phyloP scores from a whole-genome alignment of 257 asterid species.

The Coffea canephora region DNA sequence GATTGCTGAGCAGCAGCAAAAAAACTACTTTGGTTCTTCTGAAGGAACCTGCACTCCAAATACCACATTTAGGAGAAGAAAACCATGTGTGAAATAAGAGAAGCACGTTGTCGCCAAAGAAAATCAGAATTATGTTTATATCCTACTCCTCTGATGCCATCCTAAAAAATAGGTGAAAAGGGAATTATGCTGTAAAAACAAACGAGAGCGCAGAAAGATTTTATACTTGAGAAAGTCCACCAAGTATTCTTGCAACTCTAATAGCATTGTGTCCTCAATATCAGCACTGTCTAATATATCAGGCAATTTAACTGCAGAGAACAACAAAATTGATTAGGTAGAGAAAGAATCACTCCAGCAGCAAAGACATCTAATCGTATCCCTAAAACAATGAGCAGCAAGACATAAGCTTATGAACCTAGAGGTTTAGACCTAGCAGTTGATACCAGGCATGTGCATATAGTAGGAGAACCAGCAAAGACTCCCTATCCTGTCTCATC shows the following conservation, averaged over 20 bases:
- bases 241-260: slow-evolving; percentile 47
- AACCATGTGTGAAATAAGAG: not conserved
- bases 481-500: not conserved
- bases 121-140: not conserved
- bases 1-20: slow-evolving; percentile 32
- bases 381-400: not conserved
- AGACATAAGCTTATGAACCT: not conserved
- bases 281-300: slow-evolving; percentile 45
- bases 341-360: slow-evolving; percentile 10
- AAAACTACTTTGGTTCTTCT: slow-evolving; percentile 43
- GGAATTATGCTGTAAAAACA: not conserved
- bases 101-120: not conserved
- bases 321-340: slow-evolving; percentile 15
- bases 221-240: slow-evolving; percentile 57
- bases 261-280: slow-evolving; percentile 44
- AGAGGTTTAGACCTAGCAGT: not conserved
- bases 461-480: not conserved
- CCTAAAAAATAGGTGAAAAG: not conserved
- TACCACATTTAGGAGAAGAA: not conserved
- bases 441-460: not conserved
- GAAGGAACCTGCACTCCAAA: slow-evolving; percentile 46
- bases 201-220: not conserved
- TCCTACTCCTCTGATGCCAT: not conserved
- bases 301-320: slow-evolving; percentile 64
- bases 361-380: slow-evolving; percentile 7